Evolutionary conservation across 345 rosid genomes (phyloP).

Genomic region (Cardamine chenopodiifolia): DNA sequence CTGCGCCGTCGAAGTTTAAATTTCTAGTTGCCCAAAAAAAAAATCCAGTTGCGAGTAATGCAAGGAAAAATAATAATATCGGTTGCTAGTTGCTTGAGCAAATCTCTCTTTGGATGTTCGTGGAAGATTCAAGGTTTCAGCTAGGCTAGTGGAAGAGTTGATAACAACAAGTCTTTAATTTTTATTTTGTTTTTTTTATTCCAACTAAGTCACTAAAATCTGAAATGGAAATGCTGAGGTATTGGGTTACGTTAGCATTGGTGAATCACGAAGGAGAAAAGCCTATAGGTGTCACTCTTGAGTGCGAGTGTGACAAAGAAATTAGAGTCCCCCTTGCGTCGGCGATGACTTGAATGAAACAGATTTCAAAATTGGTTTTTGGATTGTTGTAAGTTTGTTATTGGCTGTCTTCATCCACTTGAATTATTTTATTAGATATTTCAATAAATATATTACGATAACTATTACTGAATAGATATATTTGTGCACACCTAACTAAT

Average conservation of each 20-base stretch:
- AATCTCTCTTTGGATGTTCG: constrained; percentile 8
- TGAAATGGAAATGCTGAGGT: constrained; percentile 1
- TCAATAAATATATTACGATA: neutral
- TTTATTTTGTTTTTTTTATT: neutral
- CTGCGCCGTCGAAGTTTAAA: constrained; percentile 17
- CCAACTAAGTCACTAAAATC: neutral
- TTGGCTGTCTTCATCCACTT: neutral
- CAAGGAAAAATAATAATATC: neutral
- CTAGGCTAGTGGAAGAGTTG: constrained; percentile 35
- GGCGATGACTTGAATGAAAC: neutral
- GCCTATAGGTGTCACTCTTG: constrained; percentile 6
- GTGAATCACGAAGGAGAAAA: constrained; percentile 20
- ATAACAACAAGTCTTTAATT: neutral
- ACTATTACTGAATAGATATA: no score
- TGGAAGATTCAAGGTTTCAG: constrained; percentile 11
- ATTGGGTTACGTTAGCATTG: constrained; percentile 20
- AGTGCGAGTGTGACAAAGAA: constrained; percentile 27
- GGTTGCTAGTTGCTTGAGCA: constrained; percentile 8
- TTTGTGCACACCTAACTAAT: neutral
- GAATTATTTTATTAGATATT: neutral
- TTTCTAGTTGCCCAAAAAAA: neutral
- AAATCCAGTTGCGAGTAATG: neutral
- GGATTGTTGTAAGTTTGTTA: neutral
- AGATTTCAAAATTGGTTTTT: neutral
- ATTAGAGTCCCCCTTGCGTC: neutral